Conservation (phyloP, 2,329 filamentous ascomycete species). For the Sordariomycetes sp. region DNA sequence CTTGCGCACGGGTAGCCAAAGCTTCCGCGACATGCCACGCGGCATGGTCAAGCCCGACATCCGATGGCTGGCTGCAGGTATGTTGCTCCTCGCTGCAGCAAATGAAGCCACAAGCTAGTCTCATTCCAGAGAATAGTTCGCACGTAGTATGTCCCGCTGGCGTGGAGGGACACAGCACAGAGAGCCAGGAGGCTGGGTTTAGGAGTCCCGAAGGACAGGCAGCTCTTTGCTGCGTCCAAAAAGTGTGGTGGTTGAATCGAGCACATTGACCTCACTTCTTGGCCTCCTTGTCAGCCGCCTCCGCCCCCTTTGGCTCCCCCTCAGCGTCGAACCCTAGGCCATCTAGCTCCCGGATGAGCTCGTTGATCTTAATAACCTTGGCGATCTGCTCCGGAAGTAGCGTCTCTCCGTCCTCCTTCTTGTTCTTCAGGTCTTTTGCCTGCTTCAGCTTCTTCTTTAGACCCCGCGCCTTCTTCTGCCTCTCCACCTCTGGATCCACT, state of each 20-base stretch:
- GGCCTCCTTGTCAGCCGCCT: constrained; percentile 1
- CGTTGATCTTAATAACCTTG: constrained; percentile 95
- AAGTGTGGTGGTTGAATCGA: neutral
- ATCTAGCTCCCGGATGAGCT: constrained; percentile 81
- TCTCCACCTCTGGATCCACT: constrained; percentile 62
- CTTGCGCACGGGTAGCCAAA: too few relatives aligned
- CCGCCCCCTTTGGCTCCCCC: constrained; percentile 43
- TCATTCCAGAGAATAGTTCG: too few relatives aligned
- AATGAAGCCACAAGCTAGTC: too few relatives aligned
- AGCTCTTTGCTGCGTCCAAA: neutral
- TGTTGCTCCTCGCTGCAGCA: too few relatives aligned
- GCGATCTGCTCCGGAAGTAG: constrained; percentile 90
- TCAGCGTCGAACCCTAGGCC: constrained; percentile 74
- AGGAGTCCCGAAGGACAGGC: neutral
- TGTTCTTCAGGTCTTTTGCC: constrained; percentile 78
- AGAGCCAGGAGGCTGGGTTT: too few relatives aligned
- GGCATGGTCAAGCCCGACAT: too few relatives aligned
- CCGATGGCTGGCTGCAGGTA: too few relatives aligned
- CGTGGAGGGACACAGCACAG: too few relatives aligned
- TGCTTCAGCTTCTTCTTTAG: constrained; percentile 93
- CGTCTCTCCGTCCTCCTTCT: constrained; percentile 77
- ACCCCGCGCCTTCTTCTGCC: constrained; percentile 85
- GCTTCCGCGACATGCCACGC: too few relatives aligned
- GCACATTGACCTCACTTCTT: neutral
- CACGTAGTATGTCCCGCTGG: too few relatives aligned